Base-by-base conservation (phyloP, 2,329 filamentous ascomycete genomes). In the Colletotrichum gigasporum region DNA sequence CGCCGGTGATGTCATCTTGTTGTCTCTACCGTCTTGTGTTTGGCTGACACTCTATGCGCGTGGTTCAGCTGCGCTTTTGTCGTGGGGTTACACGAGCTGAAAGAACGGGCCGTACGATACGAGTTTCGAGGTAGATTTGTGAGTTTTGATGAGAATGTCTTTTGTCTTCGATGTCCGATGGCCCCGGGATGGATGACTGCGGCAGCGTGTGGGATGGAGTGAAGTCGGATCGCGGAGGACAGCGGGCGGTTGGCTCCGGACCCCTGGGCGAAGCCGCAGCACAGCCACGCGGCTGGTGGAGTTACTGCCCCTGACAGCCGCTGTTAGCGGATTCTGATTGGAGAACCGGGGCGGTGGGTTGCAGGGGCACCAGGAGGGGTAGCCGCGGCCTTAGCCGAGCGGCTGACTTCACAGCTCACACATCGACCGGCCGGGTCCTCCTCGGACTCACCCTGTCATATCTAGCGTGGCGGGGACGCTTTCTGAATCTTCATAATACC, bases 201-300 rank as follows among this genome's bases (percentile, higher is more conserved):
- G 56, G 34, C 28, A 37, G 37, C 16, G 47, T 26, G 34, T 28
- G 16, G 6, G 61, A 62, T 54, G 56, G 62, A 45, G 62, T 61
- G 62, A 55, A 44, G 62, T 65, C 56, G 62, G 48, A 53, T 45
- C 35, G n/a, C n/a, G 35, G 30, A 22, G 9, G 24, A 35, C 5
- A n/a, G 16, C 34, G 47, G 37, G 14, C 32, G 34, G 34, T n/a
- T 20, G 20, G 22, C 44, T n/a, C n/a, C n/a, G n/a, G n/a, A n/a
- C n/a, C n/a, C n/a, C 24, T 16, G 16, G 12, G 56, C 47, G 34
- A 42, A 34, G 61, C 39, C 45, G n/a, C 30, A 22, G 39, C 54
- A 44, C 56, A 37, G 56, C 62, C 62, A 52, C 62, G 56, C 41
- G 56, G 56, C 59, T 52, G 62, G 50, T 35, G 62, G 26, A n/a